Evolutionary conservation across 345 rosid genomes (phyloP).

Genomic region (Ailanthus altissimus): DNA sequence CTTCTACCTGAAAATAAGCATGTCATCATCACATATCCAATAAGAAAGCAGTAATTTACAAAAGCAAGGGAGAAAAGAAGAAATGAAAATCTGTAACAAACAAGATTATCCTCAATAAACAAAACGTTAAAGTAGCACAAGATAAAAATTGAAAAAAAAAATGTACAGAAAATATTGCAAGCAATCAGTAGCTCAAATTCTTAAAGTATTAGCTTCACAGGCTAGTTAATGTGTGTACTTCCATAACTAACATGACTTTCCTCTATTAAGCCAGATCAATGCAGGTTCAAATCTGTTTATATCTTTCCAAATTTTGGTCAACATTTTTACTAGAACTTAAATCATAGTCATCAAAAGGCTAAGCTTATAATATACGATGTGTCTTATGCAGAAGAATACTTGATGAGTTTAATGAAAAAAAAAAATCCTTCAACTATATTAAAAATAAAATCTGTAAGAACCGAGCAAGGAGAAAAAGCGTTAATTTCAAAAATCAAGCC

Average conservation of each 20-base stretch:
- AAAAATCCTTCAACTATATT: not conserved
- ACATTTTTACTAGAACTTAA: not conserved
- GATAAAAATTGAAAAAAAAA: not conserved
- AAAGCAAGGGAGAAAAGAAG: not conserved
- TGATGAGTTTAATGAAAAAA: not conserved
- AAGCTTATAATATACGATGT: not conserved
- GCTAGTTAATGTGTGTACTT: not conserved
- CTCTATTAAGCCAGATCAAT: not conserved
- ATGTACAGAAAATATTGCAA: not conserved
- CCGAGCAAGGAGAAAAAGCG: not conserved
- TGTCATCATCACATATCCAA: constrained; percentile 24
- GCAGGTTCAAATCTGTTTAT: no score
- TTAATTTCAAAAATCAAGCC: not conserved
- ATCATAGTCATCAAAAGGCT: not conserved
- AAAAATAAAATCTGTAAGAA: not conserved
- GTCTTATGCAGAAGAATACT: not conserved
- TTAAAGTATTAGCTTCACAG: not conserved
- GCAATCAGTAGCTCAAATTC: not conserved
- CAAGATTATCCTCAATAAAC: not conserved
- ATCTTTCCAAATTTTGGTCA: not conserved
- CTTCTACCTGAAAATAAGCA: constrained; percentile 63
- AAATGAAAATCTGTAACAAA: not conserved
- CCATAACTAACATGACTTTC: not conserved
- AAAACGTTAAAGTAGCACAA: not conserved
- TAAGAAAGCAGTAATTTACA: not conserved